Evolutionary conservation across 1,139 yeast species (phyloP), one percentile per base, ranked within the genome.

Genomic region (Saccharomyces hybrid): DNA sequence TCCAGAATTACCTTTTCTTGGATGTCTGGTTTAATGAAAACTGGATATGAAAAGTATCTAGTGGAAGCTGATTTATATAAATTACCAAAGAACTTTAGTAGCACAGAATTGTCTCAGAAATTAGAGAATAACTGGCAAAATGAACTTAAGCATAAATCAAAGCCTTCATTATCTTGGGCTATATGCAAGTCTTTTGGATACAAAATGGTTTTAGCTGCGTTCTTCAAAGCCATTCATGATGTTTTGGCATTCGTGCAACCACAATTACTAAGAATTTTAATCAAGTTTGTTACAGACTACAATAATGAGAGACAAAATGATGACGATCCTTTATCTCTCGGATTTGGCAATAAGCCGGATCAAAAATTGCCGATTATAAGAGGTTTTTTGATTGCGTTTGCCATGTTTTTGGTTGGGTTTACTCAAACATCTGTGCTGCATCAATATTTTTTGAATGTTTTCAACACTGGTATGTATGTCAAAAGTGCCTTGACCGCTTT

Each of bases 1-100:
- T 83, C 95, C 16, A 78, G 81, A 58, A 75, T 95, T 56, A 83
- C 95, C 0, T 93, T 93, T 70, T 76, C 82, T 47, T 93, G 99
- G 99, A 87, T 93, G 95, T 82, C 91, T 2, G 88, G 85, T 4
- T 75, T 93, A 66, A 91, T 93, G 97, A 84, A 78, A 66, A 80
- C 79, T 56, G 99, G 99, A 26, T 88, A 87, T 67, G 71, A 76
- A 29, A 84, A 85, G 55, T 93, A 73, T 68, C 76, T 93, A 61
- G 79, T 84, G 9, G 93, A 87, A 65, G 74, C 75, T 2, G 98
- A 93, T 70, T 78, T 93, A 61, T 97, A 97, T 14, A 79, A 82
- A 19, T 77, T 93, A 57, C 97, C 99, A 14, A 66, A 73, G 11
- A 81, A 78, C 53, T 82, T 87, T 64, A 79, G 77, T 58, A 75